Conservation (phyloP, 495 filamentous ascomycete species). For the Xylaria palmicola region DNA sequence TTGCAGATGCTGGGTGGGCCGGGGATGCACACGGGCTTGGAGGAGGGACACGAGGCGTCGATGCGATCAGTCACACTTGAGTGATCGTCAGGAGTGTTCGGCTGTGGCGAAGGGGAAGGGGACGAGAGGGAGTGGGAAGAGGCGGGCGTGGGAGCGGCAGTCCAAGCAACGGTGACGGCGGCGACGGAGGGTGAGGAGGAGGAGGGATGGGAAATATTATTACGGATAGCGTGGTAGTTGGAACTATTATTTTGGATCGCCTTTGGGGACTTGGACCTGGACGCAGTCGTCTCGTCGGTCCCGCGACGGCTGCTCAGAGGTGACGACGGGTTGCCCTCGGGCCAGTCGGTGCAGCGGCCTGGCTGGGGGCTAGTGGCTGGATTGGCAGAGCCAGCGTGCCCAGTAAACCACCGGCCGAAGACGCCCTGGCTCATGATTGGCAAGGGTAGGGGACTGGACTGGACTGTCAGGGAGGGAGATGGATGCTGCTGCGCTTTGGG, state of each 20-base stretch:
- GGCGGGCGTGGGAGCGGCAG: slow-evolving; percentile 31
- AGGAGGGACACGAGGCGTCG: slow-evolving; percentile 20
- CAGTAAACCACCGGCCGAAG: slow-evolving; percentile 32
- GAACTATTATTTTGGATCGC: slow-evolving; percentile 16
- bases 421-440: slow-evolving; percentile 33
- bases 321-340: slow-evolving; percentile 11
- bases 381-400: slow-evolving; percentile 18
- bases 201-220: slow-evolving; percentile 22
- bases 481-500: slow-evolving; percentile 2
- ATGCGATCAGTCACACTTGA: slow-evolving; percentile 30
- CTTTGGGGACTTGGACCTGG: slow-evolving; percentile 4
- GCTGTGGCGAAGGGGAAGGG: slow-evolving; percentile 40
- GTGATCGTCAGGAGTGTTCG: slow-evolving; percentile 42
- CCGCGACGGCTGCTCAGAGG: slow-evolving; percentile 15
- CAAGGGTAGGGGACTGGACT: slow-evolving; percentile 17
- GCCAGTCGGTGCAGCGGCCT: slow-evolving; percentile 13
- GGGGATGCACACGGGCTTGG: slow-evolving; percentile 36
- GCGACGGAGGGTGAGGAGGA: slow-evolving; percentile 11
- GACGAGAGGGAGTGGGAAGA: slow-evolving; percentile 35
- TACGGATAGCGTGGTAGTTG: slow-evolving; percentile 27
- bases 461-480: background rate
- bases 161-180: slow-evolving; percentile 18
- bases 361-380: slow-evolving; percentile 15
- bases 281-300: slow-evolving; percentile 16
- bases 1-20: slow-evolving; percentile 17